A percentile compares a stretch with the other conserved stretches of the same genome.
Evolutionary conservation across 140 eudicot species (phyloP).

Genomic region (Stevia rebaudiana): DNA sequence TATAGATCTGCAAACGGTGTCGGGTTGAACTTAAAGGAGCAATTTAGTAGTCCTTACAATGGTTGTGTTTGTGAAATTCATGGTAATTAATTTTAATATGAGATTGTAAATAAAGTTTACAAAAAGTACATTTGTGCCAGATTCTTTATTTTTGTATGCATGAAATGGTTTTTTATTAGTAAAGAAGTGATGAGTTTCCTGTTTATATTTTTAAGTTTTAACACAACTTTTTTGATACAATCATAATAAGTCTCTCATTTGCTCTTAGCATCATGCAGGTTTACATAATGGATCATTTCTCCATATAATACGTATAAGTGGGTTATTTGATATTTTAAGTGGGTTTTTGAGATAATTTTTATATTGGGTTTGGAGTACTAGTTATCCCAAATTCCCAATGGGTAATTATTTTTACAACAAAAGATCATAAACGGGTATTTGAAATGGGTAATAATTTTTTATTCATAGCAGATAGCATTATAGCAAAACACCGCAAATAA

Average conservation of each 20-base stretch:
- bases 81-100: constrained; percentile 20
- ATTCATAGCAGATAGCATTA: no score
- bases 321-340: no score
- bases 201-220: neutral
- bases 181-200: neutral
- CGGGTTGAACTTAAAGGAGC: constrained; percentile 5
- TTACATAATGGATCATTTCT: neutral
- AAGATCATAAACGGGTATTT: no score
- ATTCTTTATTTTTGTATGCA: constrained; percentile 28
- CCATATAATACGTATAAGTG: neutral
- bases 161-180: constrained; percentile 1
- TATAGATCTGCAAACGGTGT: neutral
- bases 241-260: neutral
- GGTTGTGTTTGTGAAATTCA: constrained; percentile 17
- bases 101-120: constrained; percentile 27
- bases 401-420: no score
- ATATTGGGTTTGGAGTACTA: neutral
- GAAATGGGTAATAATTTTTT: no score
- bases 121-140: constrained; percentile 16
- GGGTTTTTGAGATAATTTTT: no score
- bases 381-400: no score
- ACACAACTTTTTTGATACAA: neutral
- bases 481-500: no score
- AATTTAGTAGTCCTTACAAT: constrained; percentile 5
- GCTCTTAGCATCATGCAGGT: neutral